Evolutionary conservation across 306 rosid genomes (phyloP).

Genomic region (Lotus japonicus): DNA sequence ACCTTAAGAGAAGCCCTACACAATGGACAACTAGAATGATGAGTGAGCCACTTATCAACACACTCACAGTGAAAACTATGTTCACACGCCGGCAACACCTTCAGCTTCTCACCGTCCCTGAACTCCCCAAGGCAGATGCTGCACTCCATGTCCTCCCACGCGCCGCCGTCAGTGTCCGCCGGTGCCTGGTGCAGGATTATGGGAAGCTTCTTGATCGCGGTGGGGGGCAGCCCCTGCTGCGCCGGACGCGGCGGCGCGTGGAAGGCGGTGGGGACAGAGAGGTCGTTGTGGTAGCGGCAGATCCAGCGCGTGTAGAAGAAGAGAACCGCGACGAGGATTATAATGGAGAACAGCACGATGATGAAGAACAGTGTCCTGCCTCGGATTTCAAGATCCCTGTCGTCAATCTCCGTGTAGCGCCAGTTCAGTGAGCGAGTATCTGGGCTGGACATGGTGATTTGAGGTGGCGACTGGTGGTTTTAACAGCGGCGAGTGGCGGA

Average conservation of each 20-base stretch:
- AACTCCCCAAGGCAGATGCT: constrained; percentile 70
- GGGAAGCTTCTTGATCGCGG: constrained; percentile 40
- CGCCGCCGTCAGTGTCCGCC: not conserved
- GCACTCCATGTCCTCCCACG: constrained; percentile 53
- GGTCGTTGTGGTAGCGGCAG: constrained; percentile 43
- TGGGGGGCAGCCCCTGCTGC: constrained; percentile 45
- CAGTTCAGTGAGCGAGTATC: constrained; percentile 32
- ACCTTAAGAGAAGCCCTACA: constrained; percentile 61
- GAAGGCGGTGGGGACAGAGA: not conserved
- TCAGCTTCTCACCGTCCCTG: constrained; percentile 64
- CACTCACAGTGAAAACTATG: constrained; percentile 79
- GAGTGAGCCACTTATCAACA: constrained; percentile 65
- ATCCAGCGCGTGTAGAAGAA: constrained; percentile 75
- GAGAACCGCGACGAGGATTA: constrained; percentile 47
- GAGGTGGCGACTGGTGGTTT: not conserved
- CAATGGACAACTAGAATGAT: constrained; percentile 75
- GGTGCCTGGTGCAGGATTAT: constrained; percentile 39
- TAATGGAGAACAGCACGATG: constrained; percentile 47
- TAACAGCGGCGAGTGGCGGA: constrained; percentile 1
- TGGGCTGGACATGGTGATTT: constrained; percentile 25
- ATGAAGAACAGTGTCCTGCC: constrained; percentile 66
- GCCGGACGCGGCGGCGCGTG: constrained; percentile 26
- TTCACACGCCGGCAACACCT: constrained; percentile 63
- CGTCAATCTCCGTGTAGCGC: constrained; percentile 67
- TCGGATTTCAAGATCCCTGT: constrained; percentile 47